phyloP scores from a whole-genome alignment of 1,139 yeast species.

The Magnusiomyces tetraspermus region DNA sequence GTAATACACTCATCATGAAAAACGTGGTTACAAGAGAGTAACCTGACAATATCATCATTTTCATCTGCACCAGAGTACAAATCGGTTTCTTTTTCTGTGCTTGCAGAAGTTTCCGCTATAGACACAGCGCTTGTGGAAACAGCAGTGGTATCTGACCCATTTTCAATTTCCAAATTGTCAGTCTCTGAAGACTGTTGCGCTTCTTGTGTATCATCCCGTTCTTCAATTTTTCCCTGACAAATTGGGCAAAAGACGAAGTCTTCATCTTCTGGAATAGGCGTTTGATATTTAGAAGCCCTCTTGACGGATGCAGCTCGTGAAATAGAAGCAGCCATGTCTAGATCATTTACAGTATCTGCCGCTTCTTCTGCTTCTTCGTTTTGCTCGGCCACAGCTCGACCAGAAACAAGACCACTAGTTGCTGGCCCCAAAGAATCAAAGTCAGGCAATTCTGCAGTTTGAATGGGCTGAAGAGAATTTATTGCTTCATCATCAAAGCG shows the following conservation, averaged over 20 bases:
- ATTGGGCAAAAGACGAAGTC: constrained; percentile 6
- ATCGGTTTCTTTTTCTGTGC: neutral
- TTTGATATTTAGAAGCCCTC: neutral
- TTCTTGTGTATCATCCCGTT: neutral
- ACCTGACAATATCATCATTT: constrained; percentile 57
- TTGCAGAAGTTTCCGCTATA: too few relatives aligned
- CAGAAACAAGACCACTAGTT: neutral
- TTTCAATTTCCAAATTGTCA: too few relatives aligned
- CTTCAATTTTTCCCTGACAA: constrained; percentile 2
- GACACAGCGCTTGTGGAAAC: too few relatives aligned
- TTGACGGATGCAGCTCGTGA: neutral
- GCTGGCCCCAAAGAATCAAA: neutral
- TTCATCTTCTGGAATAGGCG: neutral
- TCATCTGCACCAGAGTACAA: constrained; percentile 40
- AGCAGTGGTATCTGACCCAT: too few relatives aligned
- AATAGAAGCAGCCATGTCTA: neutral
- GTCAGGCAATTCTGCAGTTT: neutral
- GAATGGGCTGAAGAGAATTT: neutral
- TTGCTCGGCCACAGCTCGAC: neutral
- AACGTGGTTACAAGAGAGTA: constrained; percentile 73
- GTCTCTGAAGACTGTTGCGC: too few relatives aligned
- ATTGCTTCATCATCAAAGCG: neutral
- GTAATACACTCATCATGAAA: constrained; percentile 74
- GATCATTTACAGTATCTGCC: neutral
- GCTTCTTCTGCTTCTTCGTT: neutral